Evolutionary conservation across 257 asterid genomes (phyloP).

Genomic region (Plectranthus barbatus): DNA sequence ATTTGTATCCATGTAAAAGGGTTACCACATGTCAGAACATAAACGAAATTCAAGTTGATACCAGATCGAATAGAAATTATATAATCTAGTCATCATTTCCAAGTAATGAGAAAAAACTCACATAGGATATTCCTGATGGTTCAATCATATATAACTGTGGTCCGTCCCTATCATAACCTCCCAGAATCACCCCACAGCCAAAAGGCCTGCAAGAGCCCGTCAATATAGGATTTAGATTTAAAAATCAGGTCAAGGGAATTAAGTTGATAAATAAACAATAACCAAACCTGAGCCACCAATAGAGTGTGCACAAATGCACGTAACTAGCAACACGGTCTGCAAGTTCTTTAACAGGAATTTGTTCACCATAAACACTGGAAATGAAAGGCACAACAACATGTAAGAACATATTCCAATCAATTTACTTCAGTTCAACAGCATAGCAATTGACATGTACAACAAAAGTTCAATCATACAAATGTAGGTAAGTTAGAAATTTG

Average conservation of each 20-base stretch:
- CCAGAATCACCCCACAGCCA: conserved; percentile 80
- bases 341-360: conserved; percentile 75
- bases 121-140: conserved; percentile 81
- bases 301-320: conserved; percentile 77
- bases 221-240: conserved; percentile 3
- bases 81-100: neutral
- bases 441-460: neutral
- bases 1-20: neutral
- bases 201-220: conserved; percentile 48
- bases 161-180: conserved; percentile 88
- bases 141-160: conserved; percentile 79
- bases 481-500: too few species aligned
- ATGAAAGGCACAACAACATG: neutral
- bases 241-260: conserved; percentile 2
- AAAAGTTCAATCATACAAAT: neutral
- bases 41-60: too few species aligned
- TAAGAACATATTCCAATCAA: neutral
- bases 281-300: conserved; percentile 93
- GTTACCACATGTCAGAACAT: neutral
- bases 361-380: conserved; percentile 70
- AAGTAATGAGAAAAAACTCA: conserved; percentile 28
- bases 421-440: neutral
- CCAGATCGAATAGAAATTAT: neutral
- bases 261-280: neutral
- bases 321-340: conserved; percentile 89